These are phyloP conservation scores for Aspergillus pseudoglaucus DNA, from an alignment of 2,329 filamentous ascomycete genomes.

Conservation along the genomic window DNA sequence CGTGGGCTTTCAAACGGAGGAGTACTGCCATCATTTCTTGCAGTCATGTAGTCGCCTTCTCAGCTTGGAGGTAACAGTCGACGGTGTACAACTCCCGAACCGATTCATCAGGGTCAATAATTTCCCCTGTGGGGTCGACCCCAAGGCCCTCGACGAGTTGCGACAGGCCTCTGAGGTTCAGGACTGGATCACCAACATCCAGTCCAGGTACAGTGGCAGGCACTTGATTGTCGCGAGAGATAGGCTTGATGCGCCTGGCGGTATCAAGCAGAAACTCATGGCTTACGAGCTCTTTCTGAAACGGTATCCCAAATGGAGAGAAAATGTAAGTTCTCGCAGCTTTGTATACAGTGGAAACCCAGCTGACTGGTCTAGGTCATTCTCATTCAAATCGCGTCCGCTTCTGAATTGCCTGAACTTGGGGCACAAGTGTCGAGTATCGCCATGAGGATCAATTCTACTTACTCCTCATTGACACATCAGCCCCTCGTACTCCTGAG, in stretches of 20 bases:
- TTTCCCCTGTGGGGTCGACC: conserved; percentile 81
- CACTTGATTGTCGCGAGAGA: conserved; percentile 86
- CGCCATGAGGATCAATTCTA: conserved; percentile 83
- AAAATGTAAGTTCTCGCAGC: conserved; percentile 45
- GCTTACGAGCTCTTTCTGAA: conserved; percentile 89
- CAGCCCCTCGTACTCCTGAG: conserved; percentile 87
- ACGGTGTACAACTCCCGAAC: conserved; percentile 80
- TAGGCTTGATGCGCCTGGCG: conserved; percentile 84
- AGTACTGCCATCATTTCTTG: conserved; percentile 89
- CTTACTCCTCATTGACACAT: conserved; percentile 80
- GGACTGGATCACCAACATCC: conserved; percentile 70
- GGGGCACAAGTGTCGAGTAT: conserved; percentile 86
- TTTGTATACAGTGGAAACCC: not conserved
- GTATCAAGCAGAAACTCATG: conserved; percentile 85
- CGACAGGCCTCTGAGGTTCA: conserved; percentile 65
- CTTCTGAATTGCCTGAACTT: conserved; percentile 75
- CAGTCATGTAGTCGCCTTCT: conserved; percentile 88
- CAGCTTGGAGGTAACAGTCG: conserved; percentile 72
- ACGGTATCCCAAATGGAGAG: conserved; percentile 79
- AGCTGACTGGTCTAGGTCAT: conserved; percentile 53
- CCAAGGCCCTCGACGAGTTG: conserved; percentile 60
- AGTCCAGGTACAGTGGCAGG: conserved; percentile 77
- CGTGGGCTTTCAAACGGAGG: conserved; percentile 86
- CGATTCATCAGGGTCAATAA: conserved; percentile 80
- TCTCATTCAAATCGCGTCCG: conserved; percentile 84